A percentile compares a stretch with the other conserved stretches of the same genome.
phyloP scores from a whole-genome alignment of 23 red algal genomes.

The Cyanidioschyzon merolae region DNA sequence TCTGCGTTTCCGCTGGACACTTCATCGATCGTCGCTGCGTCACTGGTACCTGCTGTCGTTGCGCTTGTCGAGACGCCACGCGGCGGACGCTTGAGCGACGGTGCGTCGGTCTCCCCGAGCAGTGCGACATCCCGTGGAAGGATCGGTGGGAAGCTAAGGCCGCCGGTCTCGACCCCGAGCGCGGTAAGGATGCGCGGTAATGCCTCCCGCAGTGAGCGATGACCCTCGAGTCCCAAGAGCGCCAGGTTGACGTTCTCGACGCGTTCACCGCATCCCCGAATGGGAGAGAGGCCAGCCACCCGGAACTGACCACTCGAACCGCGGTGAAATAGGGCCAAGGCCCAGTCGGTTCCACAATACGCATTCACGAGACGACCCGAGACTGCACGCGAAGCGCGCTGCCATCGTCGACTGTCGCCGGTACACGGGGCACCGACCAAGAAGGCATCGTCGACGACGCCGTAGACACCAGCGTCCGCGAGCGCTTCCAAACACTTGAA shows the following conservation, averaged over 20 bases:
- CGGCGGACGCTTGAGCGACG: too few relatives aligned
- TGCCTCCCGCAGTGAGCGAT: constrained; percentile 65
- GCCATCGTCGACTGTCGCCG: constrained; percentile 65
- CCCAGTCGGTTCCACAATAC: constrained; percentile 82
- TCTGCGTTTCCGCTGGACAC: too few relatives aligned
- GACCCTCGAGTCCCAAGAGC: constrained; percentile 60
- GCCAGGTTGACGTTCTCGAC: constrained; percentile 94
- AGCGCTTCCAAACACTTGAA: constrained; percentile 90
- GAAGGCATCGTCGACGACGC: constrained; percentile 89
- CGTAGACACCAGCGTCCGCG: constrained; percentile 45
- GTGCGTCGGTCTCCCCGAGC: not conserved
- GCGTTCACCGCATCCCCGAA: constrained; percentile 21
- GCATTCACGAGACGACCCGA: constrained; percentile 80
- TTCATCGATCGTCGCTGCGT: too few relatives aligned
- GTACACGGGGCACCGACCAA: constrained; percentile 77
- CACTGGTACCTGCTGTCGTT: too few relatives aligned
- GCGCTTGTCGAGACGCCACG: too few relatives aligned
- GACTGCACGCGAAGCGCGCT: constrained; percentile 39
- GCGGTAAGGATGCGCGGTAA: constrained; percentile 53
- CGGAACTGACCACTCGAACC: constrained; percentile 50
- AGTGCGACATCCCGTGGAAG: not conserved
- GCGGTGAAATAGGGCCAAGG: constrained; percentile 89
- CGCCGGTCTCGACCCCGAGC: constrained; percentile 66
- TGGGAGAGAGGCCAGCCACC: constrained; percentile 51
- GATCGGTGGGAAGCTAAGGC: constrained; percentile 67